Conservation (phyloP, 306 rosid genomes). For the Rubus parviflorus region DNA sequence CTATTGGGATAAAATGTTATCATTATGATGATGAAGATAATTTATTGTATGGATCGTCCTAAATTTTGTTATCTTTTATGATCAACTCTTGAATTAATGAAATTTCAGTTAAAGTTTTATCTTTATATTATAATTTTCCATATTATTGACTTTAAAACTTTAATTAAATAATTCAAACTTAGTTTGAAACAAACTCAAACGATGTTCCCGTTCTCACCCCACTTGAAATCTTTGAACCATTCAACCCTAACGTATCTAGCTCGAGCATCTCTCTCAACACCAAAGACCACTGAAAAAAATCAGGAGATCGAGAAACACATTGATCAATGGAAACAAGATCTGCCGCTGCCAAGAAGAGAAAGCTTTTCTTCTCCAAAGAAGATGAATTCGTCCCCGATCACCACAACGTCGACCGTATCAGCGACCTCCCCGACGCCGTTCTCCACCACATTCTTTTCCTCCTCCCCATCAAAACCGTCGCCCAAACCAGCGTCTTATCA, state of each 20-base stretch:
- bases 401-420: slow-evolving; percentile 44
- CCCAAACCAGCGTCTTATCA: slow-evolving; percentile 59
- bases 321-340: slow-evolving; percentile 70
- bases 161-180: background rate
- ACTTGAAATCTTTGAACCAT: slow-evolving; percentile 45
- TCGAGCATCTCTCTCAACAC: slow-evolving; percentile 14
- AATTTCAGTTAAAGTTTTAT: no score
- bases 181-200: slow-evolving; percentile 47
- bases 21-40: no score
- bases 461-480: slow-evolving; percentile 62
- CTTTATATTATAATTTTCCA: no score
- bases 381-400: slow-evolving; percentile 32
- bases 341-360: slow-evolving; percentile 17
- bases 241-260: slow-evolving; percentile 40
- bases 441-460: slow-evolving; percentile 60
- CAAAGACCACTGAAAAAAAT: background rate
- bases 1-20: no score
- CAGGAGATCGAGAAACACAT: background rate
- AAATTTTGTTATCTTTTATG: no score
- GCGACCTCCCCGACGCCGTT: slow-evolving; percentile 73
- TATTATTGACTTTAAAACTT: no score
- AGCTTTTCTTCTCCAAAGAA: slow-evolving; percentile 31
- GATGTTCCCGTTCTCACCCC: slow-evolving; percentile 29
- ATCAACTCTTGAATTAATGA: no score
- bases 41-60: no score